These are phyloP conservation scores for Neurospora sp. DNA, from an alignment of 495 filamentous ascomycete species.

Conservation along the genomic window DNA sequence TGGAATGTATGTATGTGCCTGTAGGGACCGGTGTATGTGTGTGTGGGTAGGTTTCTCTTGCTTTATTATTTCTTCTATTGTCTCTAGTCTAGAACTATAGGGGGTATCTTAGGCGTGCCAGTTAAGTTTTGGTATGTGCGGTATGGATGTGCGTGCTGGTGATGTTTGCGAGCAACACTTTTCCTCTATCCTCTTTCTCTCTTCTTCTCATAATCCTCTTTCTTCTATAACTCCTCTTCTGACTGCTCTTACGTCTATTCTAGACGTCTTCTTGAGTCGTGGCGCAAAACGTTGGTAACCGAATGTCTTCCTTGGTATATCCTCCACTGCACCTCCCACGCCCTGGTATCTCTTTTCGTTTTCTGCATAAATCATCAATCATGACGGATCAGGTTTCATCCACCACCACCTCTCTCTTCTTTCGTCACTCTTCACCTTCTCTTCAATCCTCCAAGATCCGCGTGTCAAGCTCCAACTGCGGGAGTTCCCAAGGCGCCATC, in stretches of 20 bases:
- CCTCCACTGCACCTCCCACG: background rate
- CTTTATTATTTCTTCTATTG: background rate
- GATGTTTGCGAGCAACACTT: background rate
- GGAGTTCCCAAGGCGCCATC: background rate
- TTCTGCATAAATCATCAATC: background rate
- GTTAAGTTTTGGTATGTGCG: background rate
- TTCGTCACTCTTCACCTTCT: background rate
- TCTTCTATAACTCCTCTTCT: background rate
- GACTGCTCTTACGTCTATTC: background rate
- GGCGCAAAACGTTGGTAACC: background rate
- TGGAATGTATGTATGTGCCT: no score
- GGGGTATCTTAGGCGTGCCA: background rate
- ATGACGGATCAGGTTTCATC: background rate
- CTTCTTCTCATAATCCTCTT: background rate
- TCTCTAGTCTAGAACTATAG: background rate
- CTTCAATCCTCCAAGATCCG: background rate
- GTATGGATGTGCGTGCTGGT: background rate
- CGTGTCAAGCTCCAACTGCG: background rate
- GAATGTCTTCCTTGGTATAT: background rate
- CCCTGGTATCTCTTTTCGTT: background rate
- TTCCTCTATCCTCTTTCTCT: background rate
- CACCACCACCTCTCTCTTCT: background rate
- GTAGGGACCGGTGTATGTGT: no score
- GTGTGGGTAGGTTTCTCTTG: no score
- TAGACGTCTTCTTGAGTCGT: background rate